Evolutionary conservation across 768 basidiomycete species (phyloP).

Genomic region (Coprinopsis strossmayeri): DNA sequence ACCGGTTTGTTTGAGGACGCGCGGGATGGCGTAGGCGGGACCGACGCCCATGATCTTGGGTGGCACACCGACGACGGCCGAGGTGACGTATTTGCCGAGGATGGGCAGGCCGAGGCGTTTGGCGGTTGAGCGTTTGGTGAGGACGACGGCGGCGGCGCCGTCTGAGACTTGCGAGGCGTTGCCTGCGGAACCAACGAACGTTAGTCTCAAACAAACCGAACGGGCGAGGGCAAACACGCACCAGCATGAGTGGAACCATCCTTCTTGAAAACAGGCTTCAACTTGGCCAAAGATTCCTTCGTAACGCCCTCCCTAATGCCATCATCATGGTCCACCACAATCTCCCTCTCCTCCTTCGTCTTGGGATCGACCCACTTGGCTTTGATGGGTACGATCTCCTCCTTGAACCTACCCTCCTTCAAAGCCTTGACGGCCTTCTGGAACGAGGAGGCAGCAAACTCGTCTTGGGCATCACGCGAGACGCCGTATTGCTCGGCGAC

Average conservation of each 20-base stretch:
- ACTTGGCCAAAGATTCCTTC: constrained; percentile 64
- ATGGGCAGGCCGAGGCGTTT: constrained; percentile 81
- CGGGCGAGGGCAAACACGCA: no score
- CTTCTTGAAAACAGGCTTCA: constrained; percentile 82
- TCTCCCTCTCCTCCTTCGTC: constrained; percentile 57
- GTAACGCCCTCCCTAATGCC: constrained; percentile 86
- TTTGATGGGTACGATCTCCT: constrained; percentile 78
- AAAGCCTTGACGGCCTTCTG: constrained; percentile 77
- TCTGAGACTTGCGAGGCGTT: constrained; percentile 91
- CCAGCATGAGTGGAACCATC: constrained; percentile 73
- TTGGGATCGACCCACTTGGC: constrained; percentile 67
- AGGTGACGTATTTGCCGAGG: constrained; percentile 76
- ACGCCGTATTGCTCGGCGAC: constrained; percentile 75
- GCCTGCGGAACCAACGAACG: constrained; percentile 32
- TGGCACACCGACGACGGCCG: constrained; percentile 70
- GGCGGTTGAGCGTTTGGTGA: constrained; percentile 74
- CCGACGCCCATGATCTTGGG: constrained; percentile 90
- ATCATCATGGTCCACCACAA: constrained; percentile 76
- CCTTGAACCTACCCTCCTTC: constrained; percentile 74
- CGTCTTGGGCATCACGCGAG: constrained; percentile 73
- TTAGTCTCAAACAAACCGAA: no score
- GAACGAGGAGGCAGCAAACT: constrained; percentile 80
- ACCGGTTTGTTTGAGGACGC: constrained; percentile 59
- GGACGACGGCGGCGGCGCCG: constrained; percentile 85
- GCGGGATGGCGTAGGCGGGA: constrained; percentile 83